phyloP scores from a whole-genome alignment of 805 yeast species.

The Tetrapisispora nanseiensis region DNA sequence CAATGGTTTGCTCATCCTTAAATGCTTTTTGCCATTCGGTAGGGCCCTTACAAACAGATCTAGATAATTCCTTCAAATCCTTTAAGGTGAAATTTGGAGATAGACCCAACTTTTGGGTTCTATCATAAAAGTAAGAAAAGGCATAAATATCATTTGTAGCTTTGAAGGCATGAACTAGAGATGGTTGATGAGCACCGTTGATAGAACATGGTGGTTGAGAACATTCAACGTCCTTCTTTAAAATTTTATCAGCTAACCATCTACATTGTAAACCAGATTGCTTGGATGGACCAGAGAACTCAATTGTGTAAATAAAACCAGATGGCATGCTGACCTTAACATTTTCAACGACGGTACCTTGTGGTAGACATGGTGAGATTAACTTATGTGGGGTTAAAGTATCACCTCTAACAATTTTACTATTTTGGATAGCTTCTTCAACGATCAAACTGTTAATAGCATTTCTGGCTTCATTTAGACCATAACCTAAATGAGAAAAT shows the following conservation, averaged over 20 bases:
- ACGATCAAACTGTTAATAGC: conserved; percentile 63
- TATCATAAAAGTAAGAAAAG: conserved; percentile 91
- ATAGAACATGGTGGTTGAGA: conserved; percentile 77
- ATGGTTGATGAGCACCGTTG: conserved; percentile 96
- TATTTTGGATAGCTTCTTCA: conserved; percentile 37
- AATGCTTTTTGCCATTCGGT: conserved; percentile 47
- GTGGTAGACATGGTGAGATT: conserved; percentile 82
- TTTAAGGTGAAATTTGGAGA: conserved; percentile 78
- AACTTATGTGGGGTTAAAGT: conserved; percentile 38
- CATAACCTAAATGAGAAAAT: conserved; percentile 91
- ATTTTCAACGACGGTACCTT: conserved; percentile 44
- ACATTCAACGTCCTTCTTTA: conserved; percentile 80
- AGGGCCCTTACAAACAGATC: conserved; percentile 81
- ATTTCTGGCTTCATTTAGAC: conserved; percentile 88
- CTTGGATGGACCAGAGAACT: conserved; percentile 53
- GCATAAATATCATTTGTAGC: conserved; percentile 69
- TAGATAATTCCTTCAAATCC: conserved; percentile 75
- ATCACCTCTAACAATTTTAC: conserved; percentile 31
- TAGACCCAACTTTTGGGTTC: conserved; percentile 90
- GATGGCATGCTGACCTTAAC: conserved; percentile 50
- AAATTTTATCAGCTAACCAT: conserved; percentile 65
- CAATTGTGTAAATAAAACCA: conserved; percentile 41
- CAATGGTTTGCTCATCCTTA: not conserved
- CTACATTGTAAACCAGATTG: conserved; percentile 73
- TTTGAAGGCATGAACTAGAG: conserved; percentile 71